Evolutionary conservation across 2,329 filamentous ascomycete genomes (phyloP).

Genomic region (Penicillium sp.): DNA sequence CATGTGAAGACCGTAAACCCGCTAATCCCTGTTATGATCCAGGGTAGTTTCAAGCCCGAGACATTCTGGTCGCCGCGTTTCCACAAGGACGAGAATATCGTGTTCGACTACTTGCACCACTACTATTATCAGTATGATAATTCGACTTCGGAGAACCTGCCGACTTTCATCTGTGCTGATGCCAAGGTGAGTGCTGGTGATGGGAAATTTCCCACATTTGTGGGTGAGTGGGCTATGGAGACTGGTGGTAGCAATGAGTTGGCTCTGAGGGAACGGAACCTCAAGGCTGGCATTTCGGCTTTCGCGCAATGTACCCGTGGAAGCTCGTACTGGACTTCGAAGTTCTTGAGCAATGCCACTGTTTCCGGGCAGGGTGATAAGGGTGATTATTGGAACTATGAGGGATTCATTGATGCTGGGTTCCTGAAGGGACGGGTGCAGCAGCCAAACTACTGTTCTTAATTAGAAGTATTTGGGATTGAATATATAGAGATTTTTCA

Average conservation of each 20-base stretch:
- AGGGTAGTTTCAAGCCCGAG: constrained; percentile 27
- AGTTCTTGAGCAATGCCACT: constrained; percentile 16
- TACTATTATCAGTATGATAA: constrained; percentile 25
- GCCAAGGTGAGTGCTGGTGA: constrained; percentile 12
- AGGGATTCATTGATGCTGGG: constrained; percentile 11
- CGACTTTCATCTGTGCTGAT: constrained; percentile 19
- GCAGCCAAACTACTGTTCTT: not conserved
- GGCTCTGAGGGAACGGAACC: constrained; percentile 12
- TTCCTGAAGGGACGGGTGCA: not conserved
- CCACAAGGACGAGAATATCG: constrained; percentile 17
- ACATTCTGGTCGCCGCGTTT: constrained; percentile 22
- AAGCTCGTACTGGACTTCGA: constrained; percentile 24
- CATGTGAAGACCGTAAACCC: constrained; percentile 14
- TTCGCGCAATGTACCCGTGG: constrained; percentile 18
- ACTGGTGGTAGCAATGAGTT: constrained; percentile 16
- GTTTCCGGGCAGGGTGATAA: constrained; percentile 14
- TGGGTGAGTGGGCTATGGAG: constrained; percentile 27
- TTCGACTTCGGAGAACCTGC: constrained; percentile 17
- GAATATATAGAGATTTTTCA: no score
- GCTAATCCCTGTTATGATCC: constrained; percentile 26
- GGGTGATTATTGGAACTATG: constrained; percentile 20
- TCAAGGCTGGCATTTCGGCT: constrained; percentile 17
- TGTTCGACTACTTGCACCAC: constrained; percentile 28
- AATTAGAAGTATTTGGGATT: not conserved
- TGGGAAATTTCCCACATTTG: constrained; percentile 24